Conservation (phyloP, 305 asterid species). For the Solanum hybrid region DNA sequence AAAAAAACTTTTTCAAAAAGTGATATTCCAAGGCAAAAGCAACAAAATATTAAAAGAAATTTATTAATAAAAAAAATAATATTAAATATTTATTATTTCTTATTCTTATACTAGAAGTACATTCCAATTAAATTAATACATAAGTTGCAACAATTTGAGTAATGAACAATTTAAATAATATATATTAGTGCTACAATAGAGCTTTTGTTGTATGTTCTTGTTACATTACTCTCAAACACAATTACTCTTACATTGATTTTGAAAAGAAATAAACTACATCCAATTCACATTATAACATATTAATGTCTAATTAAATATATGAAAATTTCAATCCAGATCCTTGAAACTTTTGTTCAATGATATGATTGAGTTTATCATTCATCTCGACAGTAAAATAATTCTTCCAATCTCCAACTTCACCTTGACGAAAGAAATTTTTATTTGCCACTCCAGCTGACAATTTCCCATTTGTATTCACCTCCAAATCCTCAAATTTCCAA, state of each 20-base stretch:
- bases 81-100: no score
- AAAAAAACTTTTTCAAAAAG: no score
- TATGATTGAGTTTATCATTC: background rate
- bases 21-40: no score
- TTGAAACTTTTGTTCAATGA: background rate
- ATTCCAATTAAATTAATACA: no score
- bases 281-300: background rate
- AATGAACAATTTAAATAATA: no score
- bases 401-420: background rate
- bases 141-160: no score
- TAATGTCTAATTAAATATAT: background rate
- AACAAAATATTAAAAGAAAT: no score
- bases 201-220: no score
- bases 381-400: conserved; percentile 6
- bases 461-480: conserved; percentile 13
- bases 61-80: no score
- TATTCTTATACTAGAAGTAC: no score
- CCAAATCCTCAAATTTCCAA: background rate
- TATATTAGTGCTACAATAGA: no score
- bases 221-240: background rate
- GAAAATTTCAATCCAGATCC: background rate
- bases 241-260: background rate
- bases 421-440: background rate
- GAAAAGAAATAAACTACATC: background rate
- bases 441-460: background rate